phyloP scores from a whole-genome alignment of 371 early-diverging fungal species.

The Chytridiales sp. region DNA sequence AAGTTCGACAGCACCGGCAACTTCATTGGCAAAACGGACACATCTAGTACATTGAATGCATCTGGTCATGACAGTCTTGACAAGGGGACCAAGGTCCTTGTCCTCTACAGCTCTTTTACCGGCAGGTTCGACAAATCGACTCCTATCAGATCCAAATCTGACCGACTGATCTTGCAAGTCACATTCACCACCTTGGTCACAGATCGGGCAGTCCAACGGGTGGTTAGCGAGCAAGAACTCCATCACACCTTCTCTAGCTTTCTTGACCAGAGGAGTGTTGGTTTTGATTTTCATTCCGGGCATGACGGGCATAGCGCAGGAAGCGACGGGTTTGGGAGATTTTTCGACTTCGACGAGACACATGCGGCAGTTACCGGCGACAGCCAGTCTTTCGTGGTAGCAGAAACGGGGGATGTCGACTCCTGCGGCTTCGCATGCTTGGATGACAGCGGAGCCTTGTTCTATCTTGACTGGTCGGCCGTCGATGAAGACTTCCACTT shows the following conservation, averaged over 20 bases:
- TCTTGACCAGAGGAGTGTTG: conserved; percentile 88
- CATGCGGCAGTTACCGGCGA: conserved; percentile 99
- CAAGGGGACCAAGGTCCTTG: conserved; percentile 94
- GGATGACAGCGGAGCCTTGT: conserved; percentile 91
- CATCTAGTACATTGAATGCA: conserved; percentile 99
- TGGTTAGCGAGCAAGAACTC: conserved; percentile 96
- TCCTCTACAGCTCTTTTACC: conserved; percentile 97
- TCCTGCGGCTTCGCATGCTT: conserved; percentile 86
- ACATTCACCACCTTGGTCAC: conserved; percentile 99
- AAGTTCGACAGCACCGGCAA: conserved; percentile 93
- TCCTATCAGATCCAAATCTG: conserved; percentile 93
- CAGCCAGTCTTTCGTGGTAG: conserved; percentile 94
- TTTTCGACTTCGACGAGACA: conserved; percentile 96
- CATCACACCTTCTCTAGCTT: conserved; percentile 98
- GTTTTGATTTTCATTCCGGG: conserved; percentile 97
- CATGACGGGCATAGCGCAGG: conserved; percentile 96
- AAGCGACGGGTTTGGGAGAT: conserved; percentile 93
- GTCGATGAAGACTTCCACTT: conserved; percentile 72
- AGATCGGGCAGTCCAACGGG: conserved; percentile 97
- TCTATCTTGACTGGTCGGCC: conserved; percentile 88
- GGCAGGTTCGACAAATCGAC: conserved; percentile 76
- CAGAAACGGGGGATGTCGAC: conserved; percentile 92
- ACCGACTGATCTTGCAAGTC: conserved; percentile 97
- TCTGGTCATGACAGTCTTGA: conserved; percentile 94
- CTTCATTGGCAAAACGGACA: conserved; percentile 97